Conservation (phyloP, 148 eudicot species). For the Amaranthus hypochondriacus region DNA sequence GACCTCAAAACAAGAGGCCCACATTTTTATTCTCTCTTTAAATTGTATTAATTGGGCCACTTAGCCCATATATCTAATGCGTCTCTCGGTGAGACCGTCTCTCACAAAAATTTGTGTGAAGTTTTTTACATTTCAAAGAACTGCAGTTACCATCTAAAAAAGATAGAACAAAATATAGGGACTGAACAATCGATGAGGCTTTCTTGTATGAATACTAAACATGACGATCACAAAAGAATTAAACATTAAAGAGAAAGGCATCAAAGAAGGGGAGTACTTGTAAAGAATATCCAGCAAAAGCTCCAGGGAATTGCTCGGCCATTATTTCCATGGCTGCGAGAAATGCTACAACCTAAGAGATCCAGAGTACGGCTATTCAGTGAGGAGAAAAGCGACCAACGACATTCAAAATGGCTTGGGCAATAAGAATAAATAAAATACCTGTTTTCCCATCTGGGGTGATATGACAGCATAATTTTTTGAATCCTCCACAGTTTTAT, state of each 20-base stretch:
- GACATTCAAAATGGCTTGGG: neutral
- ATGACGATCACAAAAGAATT: neutral
- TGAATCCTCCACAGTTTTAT: constrained; percentile 67
- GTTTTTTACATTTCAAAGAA: no score
- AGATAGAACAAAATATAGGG: no score
- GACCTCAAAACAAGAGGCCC: no score
- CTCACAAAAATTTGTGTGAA: no score
- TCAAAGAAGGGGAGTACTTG: constrained; percentile 33
- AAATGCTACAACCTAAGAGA: constrained; percentile 83
- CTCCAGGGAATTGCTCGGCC: constrained; percentile 94
- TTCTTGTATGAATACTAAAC: no score
- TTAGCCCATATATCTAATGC: no score
- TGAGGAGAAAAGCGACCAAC: neutral
- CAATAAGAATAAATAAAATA: constrained; percentile 18
- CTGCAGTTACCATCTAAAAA: no score
- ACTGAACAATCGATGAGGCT: neutral
- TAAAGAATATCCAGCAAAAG: constrained; percentile 77
- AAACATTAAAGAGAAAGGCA: neutral
- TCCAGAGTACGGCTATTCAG: constrained; percentile 11
- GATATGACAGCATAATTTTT: constrained; percentile 83
- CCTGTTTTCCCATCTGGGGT: constrained; percentile 99
- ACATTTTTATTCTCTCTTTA: no score
- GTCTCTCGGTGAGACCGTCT: no score
- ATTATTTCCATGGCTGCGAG: constrained; percentile 95
- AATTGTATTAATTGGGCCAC: no score